Percentiles rank a stretch among this genome's conserved stretches.
These are phyloP conservation scores for Rosa persica DNA, from an alignment of 306 rosid genomes.

Conservation along the genomic window DNA sequence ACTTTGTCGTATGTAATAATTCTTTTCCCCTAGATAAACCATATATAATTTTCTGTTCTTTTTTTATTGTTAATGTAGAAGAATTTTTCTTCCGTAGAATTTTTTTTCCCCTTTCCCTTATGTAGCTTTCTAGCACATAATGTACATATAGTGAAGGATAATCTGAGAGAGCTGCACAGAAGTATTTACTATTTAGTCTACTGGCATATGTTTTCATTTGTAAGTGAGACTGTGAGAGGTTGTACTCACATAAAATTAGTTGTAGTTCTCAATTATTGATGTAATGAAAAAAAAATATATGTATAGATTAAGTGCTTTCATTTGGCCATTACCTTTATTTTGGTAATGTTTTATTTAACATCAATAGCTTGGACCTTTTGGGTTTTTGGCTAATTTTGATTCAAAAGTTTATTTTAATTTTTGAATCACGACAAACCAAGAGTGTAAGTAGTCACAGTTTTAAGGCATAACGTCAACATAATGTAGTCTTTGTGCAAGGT, in stretches of 20 bases:
- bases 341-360: neutral
- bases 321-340: neutral
- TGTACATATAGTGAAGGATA: conserved; percentile 1
- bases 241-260: too few species aligned
- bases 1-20: neutral
- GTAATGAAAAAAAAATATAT: too few species aligned
- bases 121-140: neutral
- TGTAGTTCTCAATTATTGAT: too few species aligned
- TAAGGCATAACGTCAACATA: neutral
- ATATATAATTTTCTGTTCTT: neutral
- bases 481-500: too few species aligned
- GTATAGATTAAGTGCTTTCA: neutral
- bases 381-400: neutral
- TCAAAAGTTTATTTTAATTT: too few species aligned
- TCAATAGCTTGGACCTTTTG: neutral
- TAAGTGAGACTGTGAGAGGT: too few species aligned
- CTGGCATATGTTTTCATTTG: too few species aligned
- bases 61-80: neutral
- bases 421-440: too few species aligned
- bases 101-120: neutral
- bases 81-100: neutral
- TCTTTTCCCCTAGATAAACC: neutral
- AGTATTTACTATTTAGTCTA: too few species aligned
- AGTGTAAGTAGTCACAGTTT: too few species aligned
- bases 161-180: too few species aligned